These are phyloP conservation scores for Gynochthodes officinalis DNA, from an alignment of 257 asterid species.

Conservation along the genomic window DNA sequence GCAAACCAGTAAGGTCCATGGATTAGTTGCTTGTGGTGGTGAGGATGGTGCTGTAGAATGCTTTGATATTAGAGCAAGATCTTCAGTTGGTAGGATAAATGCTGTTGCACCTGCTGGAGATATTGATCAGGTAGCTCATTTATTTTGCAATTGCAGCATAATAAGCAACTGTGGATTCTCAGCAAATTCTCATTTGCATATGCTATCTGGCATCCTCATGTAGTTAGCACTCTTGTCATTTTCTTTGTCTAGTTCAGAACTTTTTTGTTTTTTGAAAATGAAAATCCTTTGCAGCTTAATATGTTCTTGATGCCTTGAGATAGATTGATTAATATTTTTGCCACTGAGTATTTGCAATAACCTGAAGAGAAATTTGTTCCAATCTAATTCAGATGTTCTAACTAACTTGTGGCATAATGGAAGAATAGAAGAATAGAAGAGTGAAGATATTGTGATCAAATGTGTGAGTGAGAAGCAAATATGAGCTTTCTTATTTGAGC, in stretches of 20 bases:
- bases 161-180: neutral
- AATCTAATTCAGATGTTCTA: neutral
- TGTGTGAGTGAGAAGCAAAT: neutral
- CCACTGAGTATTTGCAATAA: neutral
- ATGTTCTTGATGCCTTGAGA: too few relatives aligned
- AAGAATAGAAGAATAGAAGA: neutral
- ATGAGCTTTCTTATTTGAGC: neutral
- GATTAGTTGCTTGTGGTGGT: constrained; percentile 91
- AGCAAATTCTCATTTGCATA: neutral
- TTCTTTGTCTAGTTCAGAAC: neutral
- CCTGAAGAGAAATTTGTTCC: neutral
- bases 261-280: neutral
- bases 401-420: neutral
- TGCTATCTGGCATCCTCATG: neutral
- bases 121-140: constrained; percentile 51
- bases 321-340: neutral
- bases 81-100: constrained; percentile 82
- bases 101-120: constrained; percentile 65
- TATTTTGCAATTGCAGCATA: neutral
- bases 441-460: neutral
- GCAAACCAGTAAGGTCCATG: constrained; percentile 67
- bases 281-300: neutral
- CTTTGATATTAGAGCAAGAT: constrained; percentile 84
- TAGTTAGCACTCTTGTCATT: neutral
- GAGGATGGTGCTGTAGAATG: constrained; percentile 96